Conservation (phyloP, 352 stramenopile genomes). For the Phytopythium chamaehyphon region DNA sequence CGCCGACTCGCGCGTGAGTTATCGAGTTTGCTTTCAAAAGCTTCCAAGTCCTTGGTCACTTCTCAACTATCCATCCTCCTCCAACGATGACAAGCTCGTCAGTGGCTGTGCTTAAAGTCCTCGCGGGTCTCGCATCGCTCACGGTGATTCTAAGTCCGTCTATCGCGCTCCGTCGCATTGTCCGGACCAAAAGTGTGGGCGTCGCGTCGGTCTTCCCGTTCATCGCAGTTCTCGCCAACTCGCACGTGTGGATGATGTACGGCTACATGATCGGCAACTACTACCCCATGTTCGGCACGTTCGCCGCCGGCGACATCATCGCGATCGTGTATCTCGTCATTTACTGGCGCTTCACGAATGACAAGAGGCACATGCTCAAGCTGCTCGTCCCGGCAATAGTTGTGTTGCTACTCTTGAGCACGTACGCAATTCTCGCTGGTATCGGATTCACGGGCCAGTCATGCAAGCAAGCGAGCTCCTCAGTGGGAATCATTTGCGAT, state of each 20-base stretch:
- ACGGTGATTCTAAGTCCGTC: conserved; percentile 13
- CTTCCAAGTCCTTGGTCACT: too few relatives aligned
- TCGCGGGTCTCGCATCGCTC: conserved; percentile 21
- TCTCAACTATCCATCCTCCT: too few relatives aligned
- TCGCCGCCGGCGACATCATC: conserved; percentile 27
- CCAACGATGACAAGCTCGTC: too few relatives aligned
- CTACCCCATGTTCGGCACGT: conserved; percentile 41
- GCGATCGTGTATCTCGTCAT: conserved; percentile 28
- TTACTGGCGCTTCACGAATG: conserved; percentile 28
- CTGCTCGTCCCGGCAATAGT: conserved; percentile 15
- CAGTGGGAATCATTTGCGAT: conserved; percentile 23
- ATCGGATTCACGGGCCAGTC: conserved; percentile 28
- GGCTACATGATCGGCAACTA: conserved; percentile 29
- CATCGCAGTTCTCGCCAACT: conserved; percentile 12
- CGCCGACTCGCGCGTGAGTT: too few relatives aligned
- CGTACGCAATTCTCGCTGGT: conserved; percentile 32
- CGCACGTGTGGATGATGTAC: conserved; percentile 29
- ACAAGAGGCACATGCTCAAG: conserved; percentile 18
- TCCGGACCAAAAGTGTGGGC: conserved; percentile 12
- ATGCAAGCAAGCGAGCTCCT: conserved; percentile 12
- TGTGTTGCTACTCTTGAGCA: conserved; percentile 21
- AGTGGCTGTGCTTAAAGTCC: conserved; percentile 20
- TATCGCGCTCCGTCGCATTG: conserved; percentile 7
- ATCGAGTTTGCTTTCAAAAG: too few relatives aligned
- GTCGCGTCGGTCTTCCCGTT: conserved; percentile 15